Evolutionary conservation across 2,329 filamentous ascomycete species (phyloP).

Genomic region (Penicillium carneum): DNA sequence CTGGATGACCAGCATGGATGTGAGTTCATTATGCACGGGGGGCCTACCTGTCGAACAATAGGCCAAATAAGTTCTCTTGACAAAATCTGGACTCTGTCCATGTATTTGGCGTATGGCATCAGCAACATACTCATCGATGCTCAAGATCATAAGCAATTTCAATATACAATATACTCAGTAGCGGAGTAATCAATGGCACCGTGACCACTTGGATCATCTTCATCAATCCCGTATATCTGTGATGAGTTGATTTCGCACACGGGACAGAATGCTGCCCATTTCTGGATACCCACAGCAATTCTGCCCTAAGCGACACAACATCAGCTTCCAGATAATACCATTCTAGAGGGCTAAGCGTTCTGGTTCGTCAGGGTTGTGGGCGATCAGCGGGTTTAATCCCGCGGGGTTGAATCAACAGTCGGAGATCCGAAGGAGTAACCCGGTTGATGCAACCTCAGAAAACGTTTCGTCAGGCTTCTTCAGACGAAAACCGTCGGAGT

Average conservation of each 20-base stretch:
- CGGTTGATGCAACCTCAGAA: constrained; percentile 32
- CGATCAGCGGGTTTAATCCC: constrained; percentile 32
- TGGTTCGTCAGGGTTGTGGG: constrained; percentile 6
- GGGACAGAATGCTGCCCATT: not conserved
- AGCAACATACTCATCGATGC: not conserved
- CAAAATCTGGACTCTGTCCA: not conserved
- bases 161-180: not conserved
- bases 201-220: not conserved
- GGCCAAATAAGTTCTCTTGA: not conserved
- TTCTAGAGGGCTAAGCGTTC: not conserved
- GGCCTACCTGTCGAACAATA: not conserved
- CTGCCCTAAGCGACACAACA: not conserved
- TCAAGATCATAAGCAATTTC: not conserved
- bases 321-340: not conserved
- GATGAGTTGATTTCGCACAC: not conserved
- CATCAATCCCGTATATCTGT: not conserved
- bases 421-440: constrained; percentile 29
- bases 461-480: not conserved
- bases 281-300: not conserved
- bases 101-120: not conserved
- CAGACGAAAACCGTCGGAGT: constrained; percentile 20
- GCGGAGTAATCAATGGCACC: not conserved
- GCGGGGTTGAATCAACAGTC: constrained; percentile 17
- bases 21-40: not conserved
- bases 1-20: not conserved